phyloP scores from a whole-genome alignment of 768 basidiomycete genomes.

The Termitomyces sp. region DNA sequence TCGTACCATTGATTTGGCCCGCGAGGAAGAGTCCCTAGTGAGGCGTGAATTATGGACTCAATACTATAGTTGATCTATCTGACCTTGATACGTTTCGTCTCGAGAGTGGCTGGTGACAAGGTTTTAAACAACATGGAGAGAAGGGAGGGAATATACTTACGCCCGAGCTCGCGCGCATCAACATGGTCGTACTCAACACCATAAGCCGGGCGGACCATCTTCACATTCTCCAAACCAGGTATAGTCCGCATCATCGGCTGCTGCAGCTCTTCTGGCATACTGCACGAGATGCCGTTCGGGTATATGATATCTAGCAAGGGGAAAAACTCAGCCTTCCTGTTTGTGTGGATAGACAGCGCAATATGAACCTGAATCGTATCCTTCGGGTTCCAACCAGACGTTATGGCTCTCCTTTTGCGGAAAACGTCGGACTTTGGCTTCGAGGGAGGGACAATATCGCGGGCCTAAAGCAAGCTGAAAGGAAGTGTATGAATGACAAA shows the following conservation, averaged over 20 bases:
- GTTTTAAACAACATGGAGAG: background rate
- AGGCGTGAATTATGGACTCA: too few relatives aligned
- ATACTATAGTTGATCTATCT: background rate
- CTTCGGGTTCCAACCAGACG: constrained; percentile 91
- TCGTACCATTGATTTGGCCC: constrained; percentile 91
- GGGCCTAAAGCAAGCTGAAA: constrained; percentile 48
- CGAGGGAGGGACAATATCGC: constrained; percentile 87
- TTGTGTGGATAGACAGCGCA: background rate
- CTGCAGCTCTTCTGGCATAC: constrained; percentile 83
- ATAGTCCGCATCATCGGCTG: constrained; percentile 80
- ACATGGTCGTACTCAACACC: constrained; percentile 93
- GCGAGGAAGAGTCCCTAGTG: constrained; percentile 77
- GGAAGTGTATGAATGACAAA: background rate
- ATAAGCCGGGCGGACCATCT: constrained; percentile 82
- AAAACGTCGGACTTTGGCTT: constrained; percentile 82
- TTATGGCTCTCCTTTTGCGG: constrained; percentile 63
- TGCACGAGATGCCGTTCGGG: constrained; percentile 86
- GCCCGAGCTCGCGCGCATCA: constrained; percentile 74
- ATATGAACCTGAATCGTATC: constrained; percentile 72
- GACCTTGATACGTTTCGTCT: constrained; percentile 80
- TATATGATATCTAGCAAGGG: constrained; percentile 67
- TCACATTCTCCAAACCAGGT: constrained; percentile 78
- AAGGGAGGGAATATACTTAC: constrained; percentile 35
- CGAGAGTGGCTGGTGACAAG: constrained; percentile 58
- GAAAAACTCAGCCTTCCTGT: background rate